These are phyloP conservation scores for Aspergillus alliaceus DNA, from an alignment of 2,329 filamentous ascomycete species.

Conservation along the genomic window DNA sequence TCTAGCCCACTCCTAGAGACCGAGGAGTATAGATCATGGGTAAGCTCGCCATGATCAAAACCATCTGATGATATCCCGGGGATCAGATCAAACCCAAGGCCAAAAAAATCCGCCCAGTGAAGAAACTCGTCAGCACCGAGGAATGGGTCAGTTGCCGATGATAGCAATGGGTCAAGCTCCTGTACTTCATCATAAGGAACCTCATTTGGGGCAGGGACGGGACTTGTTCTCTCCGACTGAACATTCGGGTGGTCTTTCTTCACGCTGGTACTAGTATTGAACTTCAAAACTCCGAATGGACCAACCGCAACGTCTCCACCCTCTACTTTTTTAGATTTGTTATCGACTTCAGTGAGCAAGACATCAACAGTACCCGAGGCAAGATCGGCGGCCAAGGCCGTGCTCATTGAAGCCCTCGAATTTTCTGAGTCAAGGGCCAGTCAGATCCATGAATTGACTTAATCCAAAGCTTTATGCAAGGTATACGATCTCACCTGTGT, in stretches of 20 bases:
- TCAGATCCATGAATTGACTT: no score
- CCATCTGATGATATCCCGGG: neutral
- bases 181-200: neutral
- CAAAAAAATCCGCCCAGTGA: conserved; percentile 35
- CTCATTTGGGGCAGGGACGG: neutral
- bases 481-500: conserved; percentile 24
- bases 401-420: conserved; percentile 33
- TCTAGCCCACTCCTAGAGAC: neutral
- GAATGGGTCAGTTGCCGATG: conserved; percentile 21
- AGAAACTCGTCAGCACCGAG: conserved; percentile 30
- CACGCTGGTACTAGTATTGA: conserved; percentile 3
- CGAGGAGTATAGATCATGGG: neutral
- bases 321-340: conserved; percentile 23
- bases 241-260: neutral
- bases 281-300: conserved; percentile 31
- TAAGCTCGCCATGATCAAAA: neutral
- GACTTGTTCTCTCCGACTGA: neutral
- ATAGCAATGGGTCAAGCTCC: neutral
- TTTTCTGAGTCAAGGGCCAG: conserved; percentile 19
- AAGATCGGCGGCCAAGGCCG: conserved; percentile 24
- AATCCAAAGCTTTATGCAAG: no score
- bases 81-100: conserved; percentile 25
- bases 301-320: conserved; percentile 27
- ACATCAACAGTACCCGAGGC: conserved; percentile 32
- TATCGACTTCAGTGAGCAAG: conserved; percentile 33